phyloP scores from a whole-genome alignment of 768 basidiomycete genomes.

The Tulasnella calospora region DNA sequence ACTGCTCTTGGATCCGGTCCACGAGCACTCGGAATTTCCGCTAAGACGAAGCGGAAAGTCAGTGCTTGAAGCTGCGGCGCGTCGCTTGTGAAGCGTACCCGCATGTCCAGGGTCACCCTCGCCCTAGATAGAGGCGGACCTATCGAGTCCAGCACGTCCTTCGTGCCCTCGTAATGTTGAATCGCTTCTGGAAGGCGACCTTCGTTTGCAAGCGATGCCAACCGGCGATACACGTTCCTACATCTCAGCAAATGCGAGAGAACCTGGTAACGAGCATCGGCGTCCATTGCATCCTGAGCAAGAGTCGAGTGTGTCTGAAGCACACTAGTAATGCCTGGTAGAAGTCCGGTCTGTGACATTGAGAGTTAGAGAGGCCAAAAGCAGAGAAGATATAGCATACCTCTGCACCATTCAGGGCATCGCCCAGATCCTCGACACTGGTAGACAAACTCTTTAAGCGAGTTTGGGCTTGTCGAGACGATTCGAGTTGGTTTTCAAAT shows the following conservation, averaged over 20 bases:
- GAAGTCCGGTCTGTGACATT: conserved; percentile 55
- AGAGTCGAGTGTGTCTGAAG: conserved; percentile 59
- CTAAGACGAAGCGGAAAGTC: neutral
- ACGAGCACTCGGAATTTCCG: conserved; percentile 18
- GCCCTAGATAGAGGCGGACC: conserved; percentile 52
- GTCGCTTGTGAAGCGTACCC: conserved; percentile 14
- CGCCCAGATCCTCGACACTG: conserved; percentile 51
- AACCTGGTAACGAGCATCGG: conserved; percentile 47
- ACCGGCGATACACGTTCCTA: conserved; percentile 43
- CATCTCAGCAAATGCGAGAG: conserved; percentile 55
- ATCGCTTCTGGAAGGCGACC: conserved; percentile 66
- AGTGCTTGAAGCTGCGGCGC: neutral
- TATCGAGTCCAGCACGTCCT: conserved; percentile 44
- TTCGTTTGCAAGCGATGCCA: conserved; percentile 47
- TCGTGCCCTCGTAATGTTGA: conserved; percentile 41
- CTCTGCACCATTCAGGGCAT: conserved; percentile 53
- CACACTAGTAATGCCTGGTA: conserved; percentile 52
- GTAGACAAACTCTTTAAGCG: conserved; percentile 49
- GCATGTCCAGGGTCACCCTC: conserved; percentile 36
- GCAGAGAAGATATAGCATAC: conserved; percentile 37
- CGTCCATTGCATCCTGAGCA: conserved; percentile 58
- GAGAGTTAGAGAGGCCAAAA: neutral
- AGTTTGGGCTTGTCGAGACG: conserved; percentile 60
- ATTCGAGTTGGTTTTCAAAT: conserved; percentile 59
- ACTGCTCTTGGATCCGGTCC: conserved; percentile 29